These are phyloP conservation scores for Bipolaris oryzae DNA, from an alignment of 2,329 filamentous ascomycete genomes.

Conservation along the genomic window DNA sequence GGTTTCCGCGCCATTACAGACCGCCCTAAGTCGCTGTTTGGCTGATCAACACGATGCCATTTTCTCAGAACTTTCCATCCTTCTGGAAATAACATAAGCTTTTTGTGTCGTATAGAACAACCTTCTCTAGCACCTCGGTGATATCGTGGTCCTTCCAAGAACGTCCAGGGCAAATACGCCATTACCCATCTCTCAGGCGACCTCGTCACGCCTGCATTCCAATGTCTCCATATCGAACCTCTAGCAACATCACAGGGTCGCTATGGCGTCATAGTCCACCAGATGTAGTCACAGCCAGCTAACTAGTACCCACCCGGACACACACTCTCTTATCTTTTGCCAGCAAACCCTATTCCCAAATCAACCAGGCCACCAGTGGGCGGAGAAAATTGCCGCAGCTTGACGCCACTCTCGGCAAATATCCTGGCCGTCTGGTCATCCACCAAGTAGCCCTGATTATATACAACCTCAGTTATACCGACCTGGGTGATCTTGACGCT, in stretches of 20 bases:
- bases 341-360: conserved; percentile 24
- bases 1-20: too few relatives aligned
- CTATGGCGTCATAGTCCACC: background rate
- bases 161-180: background rate
- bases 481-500: conserved; percentile 99
- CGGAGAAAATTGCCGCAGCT: conserved; percentile 84
- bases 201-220: background rate
- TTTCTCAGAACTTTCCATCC: too few relatives aligned
- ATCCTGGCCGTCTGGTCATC: conserved; percentile 80
- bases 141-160: background rate
- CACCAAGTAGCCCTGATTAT: conserved; percentile 93
- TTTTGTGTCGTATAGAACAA: background rate
- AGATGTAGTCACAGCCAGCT: background rate
- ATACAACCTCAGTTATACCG: conserved; percentile 94
- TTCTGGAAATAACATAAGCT: too few relatives aligned
- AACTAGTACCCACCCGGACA: too few relatives aligned
- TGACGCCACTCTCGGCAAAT: conserved; percentile 81
- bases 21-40: too few relatives aligned
- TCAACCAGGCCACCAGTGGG: conserved; percentile 42
- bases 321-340: too few relatives aligned
- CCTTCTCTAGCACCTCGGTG: background rate
- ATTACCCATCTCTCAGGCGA: background rate
- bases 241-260: background rate
- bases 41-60: too few relatives aligned
- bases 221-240: background rate